Conservation (phyloP, 306 rosid genomes). For the Crataegus laevigata region DNA sequence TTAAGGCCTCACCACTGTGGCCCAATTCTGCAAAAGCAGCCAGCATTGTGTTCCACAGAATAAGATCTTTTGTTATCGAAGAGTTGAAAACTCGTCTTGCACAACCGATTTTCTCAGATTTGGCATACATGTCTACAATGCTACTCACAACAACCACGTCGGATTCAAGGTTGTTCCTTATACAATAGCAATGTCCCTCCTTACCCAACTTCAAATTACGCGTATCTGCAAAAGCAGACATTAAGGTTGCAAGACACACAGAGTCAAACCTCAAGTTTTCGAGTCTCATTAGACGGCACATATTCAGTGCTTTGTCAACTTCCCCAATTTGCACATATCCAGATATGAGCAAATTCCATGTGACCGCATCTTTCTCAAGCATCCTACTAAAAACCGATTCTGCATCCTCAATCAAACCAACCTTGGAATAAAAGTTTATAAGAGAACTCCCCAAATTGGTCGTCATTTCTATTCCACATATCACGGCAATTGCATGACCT, state of each 20-base stretch:
- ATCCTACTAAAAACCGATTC: conserved; percentile 46
- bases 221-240: conserved; percentile 53
- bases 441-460: conserved; percentile 65
- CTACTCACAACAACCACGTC: conserved; percentile 55
- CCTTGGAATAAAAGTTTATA: conserved; percentile 70
- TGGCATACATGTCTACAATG: conserved; percentile 65
- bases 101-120: conserved; percentile 46
- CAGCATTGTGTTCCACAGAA: conserved; percentile 74
- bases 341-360: conserved; percentile 74
- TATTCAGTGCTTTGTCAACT: conserved; percentile 47
- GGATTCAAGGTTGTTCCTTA: conserved; percentile 51
- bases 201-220: conserved; percentile 44
- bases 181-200: conserved; percentile 61
- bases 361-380: conserved; percentile 52
- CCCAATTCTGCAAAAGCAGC: conserved; percentile 70
- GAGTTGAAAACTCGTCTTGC: conserved; percentile 51
- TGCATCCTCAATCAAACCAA: conserved; percentile 61
- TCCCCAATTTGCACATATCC: conserved; percentile 50
- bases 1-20: conserved; percentile 67
- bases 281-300: conserved; percentile 43
- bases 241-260: conserved; percentile 59
- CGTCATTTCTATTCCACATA: conserved; percentile 47
- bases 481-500: conserved; percentile 57
- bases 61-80: conserved; percentile 40
- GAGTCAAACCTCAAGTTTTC: conserved; percentile 61